A percentile compares a stretch with the other conserved stretches of the same genome.
These are phyloP conservation scores for Bacterosira constricta DNA, from an alignment of 108 stramenopile genomes.

Conservation along the genomic window DNA sequence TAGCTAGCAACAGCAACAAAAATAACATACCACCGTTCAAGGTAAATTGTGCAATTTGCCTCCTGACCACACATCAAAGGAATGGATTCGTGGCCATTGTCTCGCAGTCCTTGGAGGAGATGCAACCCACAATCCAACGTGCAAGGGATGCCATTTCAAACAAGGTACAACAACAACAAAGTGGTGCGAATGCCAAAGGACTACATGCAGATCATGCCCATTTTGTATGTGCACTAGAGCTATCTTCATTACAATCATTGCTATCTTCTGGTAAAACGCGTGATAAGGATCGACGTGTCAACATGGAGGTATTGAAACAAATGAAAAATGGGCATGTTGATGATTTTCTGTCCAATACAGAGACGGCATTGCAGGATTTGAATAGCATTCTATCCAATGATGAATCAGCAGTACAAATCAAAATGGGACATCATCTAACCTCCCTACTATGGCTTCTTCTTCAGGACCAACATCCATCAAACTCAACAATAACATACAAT, in stretches of 20 bases:
- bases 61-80: constrained; percentile 15
- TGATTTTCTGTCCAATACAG: background rate
- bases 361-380: background rate
- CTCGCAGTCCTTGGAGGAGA: constrained; percentile 3
- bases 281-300: background rate
- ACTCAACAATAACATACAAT: background rate
- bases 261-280: constrained; percentile 4
- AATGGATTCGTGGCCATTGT: constrained; percentile 44
- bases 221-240: constrained; percentile 30
- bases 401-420: background rate
- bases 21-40: constrained; percentile 22
- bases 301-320: constrained; percentile 13
- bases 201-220: constrained; percentile 46
- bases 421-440: constrained; percentile 37
- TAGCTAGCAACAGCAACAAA: too few species aligned
- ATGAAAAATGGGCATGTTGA: constrained; percentile 14
- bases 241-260: constrained; percentile 26
- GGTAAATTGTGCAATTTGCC: constrained; percentile 30
- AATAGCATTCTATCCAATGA: background rate
- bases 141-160: constrained; percentile 14
- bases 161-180: background rate
- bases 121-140: background rate
- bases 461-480: background rate
- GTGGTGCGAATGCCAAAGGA: background rate
- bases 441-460: constrained; percentile 16